Evolutionary conservation across 768 basidiomycete genomes (phyloP), one percentile per base, ranked within the genome.

Genomic region (Fomitopsis pulvina): DNA sequence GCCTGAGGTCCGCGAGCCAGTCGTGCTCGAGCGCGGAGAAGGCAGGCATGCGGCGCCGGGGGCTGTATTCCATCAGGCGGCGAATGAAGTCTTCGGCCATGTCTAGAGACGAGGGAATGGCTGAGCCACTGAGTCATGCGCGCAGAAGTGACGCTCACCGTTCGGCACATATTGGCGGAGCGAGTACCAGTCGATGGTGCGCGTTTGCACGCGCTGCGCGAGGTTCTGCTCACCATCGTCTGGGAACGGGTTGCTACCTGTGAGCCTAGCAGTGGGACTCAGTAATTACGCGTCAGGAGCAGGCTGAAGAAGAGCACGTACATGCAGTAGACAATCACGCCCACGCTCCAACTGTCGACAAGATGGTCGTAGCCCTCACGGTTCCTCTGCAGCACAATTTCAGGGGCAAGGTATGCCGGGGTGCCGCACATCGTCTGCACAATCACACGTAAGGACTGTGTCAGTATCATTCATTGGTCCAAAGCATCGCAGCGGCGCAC

Each of bases 291-390:
- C 24, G 44, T 11, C 26, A 1, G n/a, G 21, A 24, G 11, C 10
- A 14, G n/a, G 6, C 3, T n/a, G 4, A 46, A 47, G 18, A 39
- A 54, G 22, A 22, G n/a, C 10, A 63, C 81, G 53, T 60, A 92
- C 93, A 92, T 93, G 21, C 85, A 85, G 60, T 86, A 98, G 1
- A 97, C 79, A 47, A 98, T 96, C 20, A 96, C 92, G 5, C 96
- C 95, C 10, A 93, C 80, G 41, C 91, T 94, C 93, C 93, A 99
- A 54, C 90, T 92, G 62, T 99, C 96, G 44, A 98, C 96, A 18
- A 87, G 70, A 50, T 84, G 79, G 60, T 87, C 84, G 60, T 99
- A 98, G 2, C 93, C 94, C 49, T 79, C 70, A 25, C 73, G 67
- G 38, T 76, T 71, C 39, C 73, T 66, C 54, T 85, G 83, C 53